Base-by-base conservation (phyloP, 352 stramenopile species). In the Phytophthora lateralis region DNA sequence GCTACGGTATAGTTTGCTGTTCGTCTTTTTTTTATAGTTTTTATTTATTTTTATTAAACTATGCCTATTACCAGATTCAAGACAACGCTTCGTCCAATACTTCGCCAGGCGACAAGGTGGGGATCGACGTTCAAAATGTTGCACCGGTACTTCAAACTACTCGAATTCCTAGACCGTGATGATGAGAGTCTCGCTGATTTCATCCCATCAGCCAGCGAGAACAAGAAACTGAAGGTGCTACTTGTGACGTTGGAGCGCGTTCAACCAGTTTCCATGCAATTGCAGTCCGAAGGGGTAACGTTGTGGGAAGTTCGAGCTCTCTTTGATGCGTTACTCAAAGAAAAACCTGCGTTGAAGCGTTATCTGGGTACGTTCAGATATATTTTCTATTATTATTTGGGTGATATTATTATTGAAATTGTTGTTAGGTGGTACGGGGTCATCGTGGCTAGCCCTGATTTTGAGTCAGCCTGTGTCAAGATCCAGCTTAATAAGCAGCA, bases 81-180 rank as follows among this genome's bases (percentile, higher is more conserved):
- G 35, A 63, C 45, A 8, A 20, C 14, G 15, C 12, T 55, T 51
- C 18, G 30, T 2, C 20, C 47, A 11, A 9, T 44, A 14, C 6
- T 35, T 18, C 27, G 35, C 6, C 37, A 63, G 18, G 18, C 6
- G 0, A 51, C 37, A n/a, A 51, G 55, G 12, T 63, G 55, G 46
- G 55, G 27, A 18, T 57, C 46, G 2, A 51, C 38, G 10, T 63
- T 57, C 14, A 50, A 56, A 37, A 63, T 56, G 37, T 35, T 56
- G 17, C 18, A 9, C 9, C 27, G 15, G 2, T 56, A 56, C n/a
- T 63, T 57, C 8, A 18, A 57, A 3, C n/a, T 52, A 6, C 30
- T 55, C 8, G 55, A 51, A 29, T 57, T 63, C 14, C 49, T 55
- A 21, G 38, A 51, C 30, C 37, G 27, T 10, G 55, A 63, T 6